These are phyloP conservation scores for Scenedesmus sp. DNA, from an alignment of 163 green algal genomes.

Conservation along the genomic window DNA sequence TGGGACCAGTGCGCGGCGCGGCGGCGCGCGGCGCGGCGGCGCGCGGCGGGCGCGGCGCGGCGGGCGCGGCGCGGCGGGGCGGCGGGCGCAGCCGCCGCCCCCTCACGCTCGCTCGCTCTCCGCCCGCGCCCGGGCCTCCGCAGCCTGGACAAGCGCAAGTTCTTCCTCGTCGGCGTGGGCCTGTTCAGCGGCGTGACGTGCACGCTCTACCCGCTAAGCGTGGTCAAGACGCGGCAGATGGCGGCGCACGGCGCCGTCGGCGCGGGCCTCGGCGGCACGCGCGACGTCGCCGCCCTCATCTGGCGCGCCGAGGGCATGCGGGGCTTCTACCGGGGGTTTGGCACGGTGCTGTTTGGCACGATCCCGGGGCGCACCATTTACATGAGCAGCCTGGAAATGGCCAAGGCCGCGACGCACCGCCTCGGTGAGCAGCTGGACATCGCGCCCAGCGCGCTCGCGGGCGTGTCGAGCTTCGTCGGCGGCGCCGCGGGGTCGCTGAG, in stretches of 20 bases:
- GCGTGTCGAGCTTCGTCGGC: constrained; percentile 71
- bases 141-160: constrained; percentile 44
- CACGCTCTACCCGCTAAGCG: constrained; percentile 86
- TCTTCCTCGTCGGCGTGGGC: constrained; percentile 74
- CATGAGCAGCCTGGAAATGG: constrained; percentile 76
- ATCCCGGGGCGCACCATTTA: constrained; percentile 82
- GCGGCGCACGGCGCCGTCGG: constrained; percentile 21
- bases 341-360: constrained; percentile 83
- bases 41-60: too few relatives aligned
- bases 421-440: background rate
- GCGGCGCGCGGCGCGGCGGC: too few relatives aligned
- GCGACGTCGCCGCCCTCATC: constrained; percentile 55
- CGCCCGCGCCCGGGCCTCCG: too few relatives aligned
- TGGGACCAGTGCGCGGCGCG: too few relatives aligned
- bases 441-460: constrained; percentile 53
- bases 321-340: constrained; percentile 89
- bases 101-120: too few relatives aligned
- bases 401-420: constrained; percentile 55
- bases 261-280: constrained; percentile 47
- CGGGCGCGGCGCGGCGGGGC: too few relatives aligned
- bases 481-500: constrained; percentile 74
- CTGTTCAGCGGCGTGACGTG: constrained; percentile 87
- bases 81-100: too few relatives aligned
- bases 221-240: constrained; percentile 96
- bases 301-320: constrained; percentile 51